Evolutionary conservation across 2,329 filamentous ascomycete genomes (phyloP), one percentile per base, ranked within the genome.

Genomic region (Botrytis cinerea): DNA sequence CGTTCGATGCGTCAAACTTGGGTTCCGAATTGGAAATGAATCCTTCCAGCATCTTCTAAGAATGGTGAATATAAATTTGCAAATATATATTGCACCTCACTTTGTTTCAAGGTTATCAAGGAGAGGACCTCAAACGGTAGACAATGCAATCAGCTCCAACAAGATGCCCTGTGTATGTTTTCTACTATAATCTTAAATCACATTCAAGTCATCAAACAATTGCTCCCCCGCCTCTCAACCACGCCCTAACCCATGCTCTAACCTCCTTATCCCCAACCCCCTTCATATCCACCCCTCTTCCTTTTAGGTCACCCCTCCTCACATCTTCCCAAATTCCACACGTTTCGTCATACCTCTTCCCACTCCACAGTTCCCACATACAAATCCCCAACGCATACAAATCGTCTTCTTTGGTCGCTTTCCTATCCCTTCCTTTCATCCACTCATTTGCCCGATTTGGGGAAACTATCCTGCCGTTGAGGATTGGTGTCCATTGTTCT

Each of bases 151-250:
- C 61, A 63, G 25, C 38, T 22, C 8, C 40, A 12, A 28, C 25
- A n/a, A 6, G 2, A 0, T n/a, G 14, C 16, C 2, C 2, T 16
- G 8, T 2, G 12, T 12, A 25, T 16, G 25, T 12, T 10, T 18
- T 51, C 28, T 48, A 35, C 7, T 45, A 20, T 16, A 1, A n/a
- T 38, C 5, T 7, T 8, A 40, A 67, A 38, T 46, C n/a, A 45
- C 2, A 63, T 22, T 8, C n/a, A 2, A 63, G 38, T 38, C 18
- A 66, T 66, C 45, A 48, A 32, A 48, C 12, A 12, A 48, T 66
- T 28, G 35, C 70, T n/a, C 46, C 48, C 14, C 45, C 35, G 25
- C 40, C 68, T 22, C 68, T 70, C 32, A 70, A 59, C 60, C 60
- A 71, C 4, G 35, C 35, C 22, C 35, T 66, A 16, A 71, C 25